These are phyloP conservation scores for Silene noctiflora DNA, from an alignment of 179 eudicot genomes.

Conservation along the genomic window DNA sequence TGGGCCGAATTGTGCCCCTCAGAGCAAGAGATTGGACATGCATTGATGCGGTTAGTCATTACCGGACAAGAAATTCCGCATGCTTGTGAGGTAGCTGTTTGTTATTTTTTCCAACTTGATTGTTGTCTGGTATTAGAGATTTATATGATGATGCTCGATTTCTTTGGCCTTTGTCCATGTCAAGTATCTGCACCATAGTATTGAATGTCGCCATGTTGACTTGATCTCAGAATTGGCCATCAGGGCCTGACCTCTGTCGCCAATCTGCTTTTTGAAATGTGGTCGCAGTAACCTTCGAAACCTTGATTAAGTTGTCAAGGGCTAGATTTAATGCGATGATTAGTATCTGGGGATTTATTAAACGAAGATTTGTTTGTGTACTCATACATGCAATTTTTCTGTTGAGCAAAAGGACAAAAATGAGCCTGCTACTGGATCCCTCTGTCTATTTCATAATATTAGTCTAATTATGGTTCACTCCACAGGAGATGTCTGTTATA, in stretches of 20 bases:
- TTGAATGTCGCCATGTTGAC: not conserved
- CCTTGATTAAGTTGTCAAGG: not conserved
- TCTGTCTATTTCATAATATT: conserved; percentile 4
- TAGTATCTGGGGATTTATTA: not conserved
- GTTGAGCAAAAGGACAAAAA: not conserved
- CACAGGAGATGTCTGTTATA: not conserved
- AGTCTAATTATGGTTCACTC: not conserved
- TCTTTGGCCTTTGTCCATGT: conserved; percentile 1
- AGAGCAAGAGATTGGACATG: conserved; percentile 96
- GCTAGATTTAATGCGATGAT: not conserved
- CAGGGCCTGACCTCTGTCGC: not conserved
- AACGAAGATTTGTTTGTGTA: not conserved
- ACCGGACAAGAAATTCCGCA: conserved; percentile 99
- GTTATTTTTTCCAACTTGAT: not conserved
- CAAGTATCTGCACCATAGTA: not conserved
- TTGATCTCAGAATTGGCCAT: not conserved
- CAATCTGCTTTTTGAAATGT: not conserved
- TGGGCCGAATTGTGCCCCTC: conserved; percentile 99
- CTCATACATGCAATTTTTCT: not conserved
- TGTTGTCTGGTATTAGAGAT: not conserved
- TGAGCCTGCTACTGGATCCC: not conserved
- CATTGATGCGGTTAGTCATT: conserved; percentile 91
- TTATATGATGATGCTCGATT: not conserved
- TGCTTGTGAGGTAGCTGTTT: conserved; percentile 81
- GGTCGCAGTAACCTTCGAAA: not conserved